Conservation (phyloP, 2,329 filamentous ascomycete species). For the Cladosporium sp. region DNA sequence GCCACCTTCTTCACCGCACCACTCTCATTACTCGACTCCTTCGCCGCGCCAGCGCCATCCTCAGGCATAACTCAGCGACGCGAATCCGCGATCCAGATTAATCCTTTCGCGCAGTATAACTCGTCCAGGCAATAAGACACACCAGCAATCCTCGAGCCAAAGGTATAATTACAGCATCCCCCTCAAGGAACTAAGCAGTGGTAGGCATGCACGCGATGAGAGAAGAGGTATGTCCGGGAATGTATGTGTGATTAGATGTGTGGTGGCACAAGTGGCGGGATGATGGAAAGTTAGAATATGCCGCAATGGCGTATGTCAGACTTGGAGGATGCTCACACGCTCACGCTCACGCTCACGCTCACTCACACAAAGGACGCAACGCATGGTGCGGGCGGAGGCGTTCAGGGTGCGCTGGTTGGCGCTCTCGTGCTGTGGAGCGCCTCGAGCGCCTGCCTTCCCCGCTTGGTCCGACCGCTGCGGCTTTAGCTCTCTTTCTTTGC, state of each 20-base stretch:
- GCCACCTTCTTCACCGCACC: neutral
- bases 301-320: neutral
- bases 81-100: neutral
- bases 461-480: conserved; percentile 1
- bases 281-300: neutral
- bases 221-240: neutral
- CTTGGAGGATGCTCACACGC: neutral
- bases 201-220: neutral
- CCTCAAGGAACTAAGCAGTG: neutral
- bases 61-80: conserved; percentile 17
- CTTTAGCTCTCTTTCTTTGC: neutral
- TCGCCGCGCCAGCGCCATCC: conserved; percentile 11
- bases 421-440: neutral
- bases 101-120: neutral
- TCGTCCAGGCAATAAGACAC: neutral
- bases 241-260: neutral
- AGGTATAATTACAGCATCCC: neutral
- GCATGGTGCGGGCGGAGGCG: neutral
- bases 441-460: neutral
- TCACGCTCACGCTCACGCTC: neutral
- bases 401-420: neutral
- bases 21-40: conserved; percentile 13
- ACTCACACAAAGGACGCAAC: neutral
- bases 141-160: conserved; percentile 4
- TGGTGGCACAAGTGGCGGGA: neutral